Evolutionary conservation across 345 rosid genomes (phyloP).

Genomic region (Eutrema heterophyllum): DNA sequence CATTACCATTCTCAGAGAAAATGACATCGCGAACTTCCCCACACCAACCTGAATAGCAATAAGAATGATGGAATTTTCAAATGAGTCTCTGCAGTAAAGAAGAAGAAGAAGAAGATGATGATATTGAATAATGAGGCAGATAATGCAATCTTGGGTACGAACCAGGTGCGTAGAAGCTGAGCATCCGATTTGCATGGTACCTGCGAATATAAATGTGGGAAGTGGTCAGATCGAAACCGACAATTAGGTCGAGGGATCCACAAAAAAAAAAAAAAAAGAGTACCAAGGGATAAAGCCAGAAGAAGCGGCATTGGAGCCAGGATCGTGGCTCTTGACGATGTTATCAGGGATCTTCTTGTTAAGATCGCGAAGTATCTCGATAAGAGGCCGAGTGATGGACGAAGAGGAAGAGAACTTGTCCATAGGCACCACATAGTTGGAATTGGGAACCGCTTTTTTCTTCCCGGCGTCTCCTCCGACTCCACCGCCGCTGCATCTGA

Average conservation of each 20-base stretch:
- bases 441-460: conserved; percentile 64
- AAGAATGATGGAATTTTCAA: neutral
- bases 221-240: conserved; percentile 11
- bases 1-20: conserved; percentile 78
- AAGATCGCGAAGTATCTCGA: conserved; percentile 94
- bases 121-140: neutral
- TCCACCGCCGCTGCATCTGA: conserved; percentile 30
- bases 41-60: conserved; percentile 72
- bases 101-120: neutral
- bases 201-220: conserved; percentile 29
- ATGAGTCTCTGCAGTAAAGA: neutral
- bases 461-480: conserved; percentile 30
- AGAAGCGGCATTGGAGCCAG: conserved; percentile 26
- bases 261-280: neutral
- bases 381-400: conserved; percentile 81
- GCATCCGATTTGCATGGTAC: conserved; percentile 97
- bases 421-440: conserved; percentile 92
- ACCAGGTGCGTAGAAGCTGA: conserved; percentile 99
- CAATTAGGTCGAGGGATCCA: neutral
- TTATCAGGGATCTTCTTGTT: conserved; percentile 93
- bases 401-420: conserved; percentile 65
- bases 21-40: conserved; percentile 97
- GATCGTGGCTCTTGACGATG: conserved; percentile 48
- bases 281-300: conserved; percentile 79
- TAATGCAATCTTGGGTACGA: conserved; percentile 22